Base-by-base conservation (phyloP, 768 basidiomycete species). In the Tricholoma matsutake region DNA sequence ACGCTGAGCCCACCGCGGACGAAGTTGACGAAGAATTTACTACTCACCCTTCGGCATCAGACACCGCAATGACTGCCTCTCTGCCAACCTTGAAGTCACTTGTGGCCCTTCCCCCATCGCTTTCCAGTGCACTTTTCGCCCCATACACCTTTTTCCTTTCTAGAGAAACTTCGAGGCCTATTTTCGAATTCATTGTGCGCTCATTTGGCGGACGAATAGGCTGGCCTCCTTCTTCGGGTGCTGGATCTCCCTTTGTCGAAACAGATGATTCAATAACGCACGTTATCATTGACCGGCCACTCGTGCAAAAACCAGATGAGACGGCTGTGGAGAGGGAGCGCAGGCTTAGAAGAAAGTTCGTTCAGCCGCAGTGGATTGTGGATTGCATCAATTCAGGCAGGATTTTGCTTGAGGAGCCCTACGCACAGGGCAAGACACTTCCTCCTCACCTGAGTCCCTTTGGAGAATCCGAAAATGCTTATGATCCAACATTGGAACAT, bases 381-480 rank as follows among this genome's bases (percentile, higher is more conserved):
- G 97, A 99, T 72, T 97, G 92, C 72, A 87, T 97, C 71, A 99
- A 99, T 72, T 83, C 86, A 7, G 87, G 88, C 9, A 91, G 84
- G 72, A 82, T 96, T 61, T 81, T 98, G 29, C 82, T 93, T 0
- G 92, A 95, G 67, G 95, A 91, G 62, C 81, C 83, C 28, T 98
- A 98, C 71, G 81, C 79, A 22, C 95, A 94, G 69, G 97, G 95
- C 2, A 84, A 85, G 64, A 83, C 84, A 2, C 83, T 98, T 32
- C 97, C 97, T 2, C 95, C 97, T 28, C 97, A 99, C 78, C 73
- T 99, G 57, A 96, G 93, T 74, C 97, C 97, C 13, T 99, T 98
- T 73, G 94, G 91, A 52, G 92, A 91, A 67, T 83, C 78, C 58
- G 84, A 85, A 58, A 89, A 86, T 16, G 91, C 91, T 3, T 92